Conservation (phyloP, 1,139 yeast species). For the Debaryomyces fabryi region DNA sequence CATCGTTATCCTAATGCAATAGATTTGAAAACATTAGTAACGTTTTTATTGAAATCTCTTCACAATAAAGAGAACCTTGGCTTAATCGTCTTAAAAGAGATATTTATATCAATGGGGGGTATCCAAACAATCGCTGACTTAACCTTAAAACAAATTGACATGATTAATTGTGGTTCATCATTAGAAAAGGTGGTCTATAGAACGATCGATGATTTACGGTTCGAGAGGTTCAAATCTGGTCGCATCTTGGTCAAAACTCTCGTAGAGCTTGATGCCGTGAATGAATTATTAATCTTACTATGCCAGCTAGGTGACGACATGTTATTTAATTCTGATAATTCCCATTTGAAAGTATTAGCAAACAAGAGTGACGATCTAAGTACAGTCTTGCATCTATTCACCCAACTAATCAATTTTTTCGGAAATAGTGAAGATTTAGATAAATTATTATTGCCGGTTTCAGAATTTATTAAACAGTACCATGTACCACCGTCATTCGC, state of each 20-base stretch:
- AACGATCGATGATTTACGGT: constrained; percentile 65
- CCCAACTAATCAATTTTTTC: constrained; percentile 60
- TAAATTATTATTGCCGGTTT: constrained; percentile 44
- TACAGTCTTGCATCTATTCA: constrained; percentile 64
- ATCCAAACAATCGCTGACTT: constrained; percentile 68
- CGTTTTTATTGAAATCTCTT: constrained; percentile 65
- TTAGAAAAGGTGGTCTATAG: constrained; percentile 59
- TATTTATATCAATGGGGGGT: constrained; percentile 80
- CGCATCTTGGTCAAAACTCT: constrained; percentile 53
- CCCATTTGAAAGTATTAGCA: constrained; percentile 73
- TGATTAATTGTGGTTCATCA: constrained; percentile 66
- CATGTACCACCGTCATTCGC: constrained; percentile 68
- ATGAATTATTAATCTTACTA: constrained; percentile 68
- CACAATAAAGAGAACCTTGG: constrained; percentile 64
- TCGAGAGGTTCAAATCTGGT: constrained; percentile 52
- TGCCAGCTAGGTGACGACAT: constrained; percentile 52
- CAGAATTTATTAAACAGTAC: constrained; percentile 49
- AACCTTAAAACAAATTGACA: constrained; percentile 64
- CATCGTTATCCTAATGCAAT: constrained; percentile 52
- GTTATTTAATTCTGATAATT: constrained; percentile 42
- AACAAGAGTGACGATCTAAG: constrained; percentile 72
- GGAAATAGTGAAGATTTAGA: constrained; percentile 39
- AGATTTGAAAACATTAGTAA: constrained; percentile 58
- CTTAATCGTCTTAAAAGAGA: constrained; percentile 68
- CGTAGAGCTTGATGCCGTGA: constrained; percentile 46